Percentiles rank a stretch among this genome's conserved stretches.
Conservation (phyloP, 768 basidiomycete genomes). For the Galerina marginata region DNA sequence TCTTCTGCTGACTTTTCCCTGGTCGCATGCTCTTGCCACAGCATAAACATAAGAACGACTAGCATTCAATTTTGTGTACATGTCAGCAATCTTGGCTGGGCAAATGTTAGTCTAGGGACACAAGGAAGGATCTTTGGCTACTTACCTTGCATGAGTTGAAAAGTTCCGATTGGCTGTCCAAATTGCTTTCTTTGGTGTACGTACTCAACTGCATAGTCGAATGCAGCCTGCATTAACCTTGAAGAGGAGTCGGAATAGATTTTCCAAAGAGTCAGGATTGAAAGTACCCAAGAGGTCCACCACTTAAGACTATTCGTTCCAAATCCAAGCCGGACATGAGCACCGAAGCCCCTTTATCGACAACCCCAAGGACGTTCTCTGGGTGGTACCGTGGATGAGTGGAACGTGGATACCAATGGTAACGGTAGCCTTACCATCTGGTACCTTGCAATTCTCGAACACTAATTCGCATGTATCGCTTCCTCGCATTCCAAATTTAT, state of each 20-base stretch:
- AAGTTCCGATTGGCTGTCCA: constrained; percentile 83
- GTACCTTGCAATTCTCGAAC: constrained; percentile 90
- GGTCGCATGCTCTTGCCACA: constrained; percentile 88
- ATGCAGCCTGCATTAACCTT: constrained; percentile 92
- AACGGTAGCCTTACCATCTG: constrained; percentile 62
- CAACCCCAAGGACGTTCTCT: constrained; percentile 86
- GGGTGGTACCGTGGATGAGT: constrained; percentile 13
- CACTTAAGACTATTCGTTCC: constrained; percentile 89
- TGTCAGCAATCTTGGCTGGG: constrained; percentile 83
- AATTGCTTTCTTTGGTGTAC: constrained; percentile 95
- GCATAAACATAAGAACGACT: constrained; percentile 92
- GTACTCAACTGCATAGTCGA: constrained; percentile 87
- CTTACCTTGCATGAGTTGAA: constrained; percentile 95
- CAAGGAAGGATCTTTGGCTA: constrained; percentile 4
- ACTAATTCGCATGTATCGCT: constrained; percentile 94
- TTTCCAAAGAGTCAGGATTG: constrained; percentile 19
- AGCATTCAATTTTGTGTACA: constrained; percentile 93
- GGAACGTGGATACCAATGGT: neutral
- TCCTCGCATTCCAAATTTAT: constrained; percentile 97
- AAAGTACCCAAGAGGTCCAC: constrained; percentile 84
- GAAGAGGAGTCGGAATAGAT: constrained; percentile 16
- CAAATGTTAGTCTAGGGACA: constrained; percentile 13
- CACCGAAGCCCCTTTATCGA: constrained; percentile 82
- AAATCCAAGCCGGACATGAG: constrained; percentile 95
- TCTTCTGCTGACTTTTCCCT: constrained; percentile 74